Evolutionary conservation across 2,329 filamentous ascomycete species (phyloP).

Genomic region (Tolypocladium cylindrosporum): DNA sequence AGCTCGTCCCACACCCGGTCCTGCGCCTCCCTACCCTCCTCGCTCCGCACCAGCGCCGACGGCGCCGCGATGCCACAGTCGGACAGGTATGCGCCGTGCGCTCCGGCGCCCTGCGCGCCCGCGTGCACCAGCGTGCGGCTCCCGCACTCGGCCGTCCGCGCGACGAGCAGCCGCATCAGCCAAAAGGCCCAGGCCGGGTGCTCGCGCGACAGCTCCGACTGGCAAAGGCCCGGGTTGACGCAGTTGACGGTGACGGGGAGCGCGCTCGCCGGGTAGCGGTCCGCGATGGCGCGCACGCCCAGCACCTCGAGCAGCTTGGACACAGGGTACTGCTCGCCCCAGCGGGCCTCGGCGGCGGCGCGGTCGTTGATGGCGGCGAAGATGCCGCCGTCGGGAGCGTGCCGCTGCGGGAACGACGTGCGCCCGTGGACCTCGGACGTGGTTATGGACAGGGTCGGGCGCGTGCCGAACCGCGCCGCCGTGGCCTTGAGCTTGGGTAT

Average conservation of each 20-base stretch:
- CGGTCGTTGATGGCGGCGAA: slow-evolving; percentile 17
- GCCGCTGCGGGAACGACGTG: slow-evolving; percentile 16
- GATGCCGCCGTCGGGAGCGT: slow-evolving; percentile 13
- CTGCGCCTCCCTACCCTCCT: slow-evolving; percentile 1
- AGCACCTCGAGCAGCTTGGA: slow-evolving; percentile 23
- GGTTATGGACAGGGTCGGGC: slow-evolving; percentile 17
- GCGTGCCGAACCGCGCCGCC: slow-evolving; percentile 9
- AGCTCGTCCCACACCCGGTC: slow-evolving; percentile 1
- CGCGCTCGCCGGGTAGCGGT: neutral
- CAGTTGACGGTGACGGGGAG: slow-evolving; percentile 35
- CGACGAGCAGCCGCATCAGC: slow-evolving; percentile 23
- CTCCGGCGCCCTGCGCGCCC: neutral
- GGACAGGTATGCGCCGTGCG: neutral
- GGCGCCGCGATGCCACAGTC: neutral
- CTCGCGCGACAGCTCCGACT: slow-evolving; percentile 31
- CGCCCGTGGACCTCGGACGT: slow-evolving; percentile 15
- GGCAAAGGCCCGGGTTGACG: slow-evolving; percentile 42
- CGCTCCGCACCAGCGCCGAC: neutral
- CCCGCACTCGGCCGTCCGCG: slow-evolving; percentile 35
- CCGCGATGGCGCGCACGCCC: slow-evolving; percentile 12
- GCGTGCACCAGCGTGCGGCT: slow-evolving; percentile 17
- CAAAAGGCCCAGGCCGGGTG: slow-evolving; percentile 10
- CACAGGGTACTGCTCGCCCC: slow-evolving; percentile 12
- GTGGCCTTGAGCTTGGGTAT: slow-evolving; percentile 40
- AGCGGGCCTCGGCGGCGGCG: slow-evolving; percentile 1